phyloP scores from a whole-genome alignment of 768 basidiomycete species.

The Tricholoma hemisulphureum region DNA sequence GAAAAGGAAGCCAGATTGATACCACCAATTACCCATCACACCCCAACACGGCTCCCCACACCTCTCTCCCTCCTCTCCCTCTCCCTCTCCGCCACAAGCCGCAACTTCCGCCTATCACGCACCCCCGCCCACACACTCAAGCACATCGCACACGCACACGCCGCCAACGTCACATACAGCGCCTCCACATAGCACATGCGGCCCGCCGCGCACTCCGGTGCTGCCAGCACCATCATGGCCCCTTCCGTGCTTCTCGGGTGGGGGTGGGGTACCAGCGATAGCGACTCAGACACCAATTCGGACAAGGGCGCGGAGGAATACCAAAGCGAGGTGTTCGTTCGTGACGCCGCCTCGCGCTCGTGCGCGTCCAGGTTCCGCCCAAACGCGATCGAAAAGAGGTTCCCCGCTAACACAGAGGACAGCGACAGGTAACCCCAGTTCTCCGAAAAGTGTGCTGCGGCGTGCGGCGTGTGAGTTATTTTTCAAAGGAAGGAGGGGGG shows the following conservation, averaged over 20 bases:
- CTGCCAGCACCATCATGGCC: background rate
- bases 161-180: slow-evolving; percentile 49
- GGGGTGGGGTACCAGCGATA: background rate
- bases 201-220: slow-evolving; percentile 54
- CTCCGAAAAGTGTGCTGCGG: slow-evolving; percentile 68
- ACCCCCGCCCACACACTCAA: slow-evolving; percentile 52
- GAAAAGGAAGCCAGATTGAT: too few species aligned
- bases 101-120: slow-evolving; percentile 44
- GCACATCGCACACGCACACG: slow-evolving; percentile 44
- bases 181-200: slow-evolving; percentile 59
- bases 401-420: slow-evolving; percentile 72
- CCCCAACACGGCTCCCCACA: too few species aligned
- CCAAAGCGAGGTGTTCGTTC: background rate
- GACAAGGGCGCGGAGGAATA: slow-evolving; percentile 5
- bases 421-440: slow-evolving; percentile 83
- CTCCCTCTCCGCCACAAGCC: too few species aligned
- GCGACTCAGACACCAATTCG: background rate
- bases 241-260: background rate
- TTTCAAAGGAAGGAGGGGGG: background rate
- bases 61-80: too few species aligned
- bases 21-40: too few species aligned
- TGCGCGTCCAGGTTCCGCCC: slow-evolving; percentile 81
- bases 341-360: slow-evolving; percentile 16
- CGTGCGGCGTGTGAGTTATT: background rate
- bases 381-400: slow-evolving; percentile 79